Conservation (phyloP, 2,329 filamentous ascomycete genomes). For the Penicillium aurantiogriseum region DNA sequence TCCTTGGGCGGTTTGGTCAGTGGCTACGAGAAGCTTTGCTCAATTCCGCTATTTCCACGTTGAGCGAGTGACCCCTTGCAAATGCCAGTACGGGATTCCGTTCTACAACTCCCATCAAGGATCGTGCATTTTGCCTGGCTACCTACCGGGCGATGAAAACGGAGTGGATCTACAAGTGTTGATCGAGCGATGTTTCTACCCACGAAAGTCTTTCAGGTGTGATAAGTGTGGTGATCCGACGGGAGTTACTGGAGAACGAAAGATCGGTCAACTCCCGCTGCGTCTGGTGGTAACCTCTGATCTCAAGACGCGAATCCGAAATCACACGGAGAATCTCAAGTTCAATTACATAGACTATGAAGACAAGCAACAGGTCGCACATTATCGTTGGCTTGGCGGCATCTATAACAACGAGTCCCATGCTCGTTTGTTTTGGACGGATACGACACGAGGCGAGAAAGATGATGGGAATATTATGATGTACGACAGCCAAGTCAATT, state of each 20-base stretch:
- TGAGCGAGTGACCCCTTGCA: constrained; percentile 12
- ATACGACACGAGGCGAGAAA: constrained; percentile 28
- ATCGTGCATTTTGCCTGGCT: constrained; percentile 16
- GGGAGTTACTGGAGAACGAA: constrained; percentile 3
- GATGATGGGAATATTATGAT: constrained; percentile 22
- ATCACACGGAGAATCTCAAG: constrained; percentile 29
- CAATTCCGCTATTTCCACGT: constrained; percentile 29
- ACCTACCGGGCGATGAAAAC: constrained; percentile 7
- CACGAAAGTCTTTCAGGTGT: constrained; percentile 3
- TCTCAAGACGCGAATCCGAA: constrained; percentile 5
- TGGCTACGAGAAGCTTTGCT: constrained; percentile 24
- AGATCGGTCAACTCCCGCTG: constrained; percentile 27
- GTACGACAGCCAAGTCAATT: constrained; percentile 32
- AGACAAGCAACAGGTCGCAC: constrained; percentile 17
- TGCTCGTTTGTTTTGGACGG: constrained; percentile 35
- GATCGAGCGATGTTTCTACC: constrained; percentile 20
- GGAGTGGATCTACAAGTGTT: constrained; percentile 23
- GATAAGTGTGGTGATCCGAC: constrained; percentile 5
- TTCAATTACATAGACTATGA: constrained; percentile 25
- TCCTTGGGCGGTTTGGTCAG: constrained; percentile 25
- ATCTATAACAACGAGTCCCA: constrained; percentile 29
- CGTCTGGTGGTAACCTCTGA: constrained; percentile 31
- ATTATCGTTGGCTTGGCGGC: constrained; percentile 41
- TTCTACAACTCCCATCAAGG: constrained; percentile 7
- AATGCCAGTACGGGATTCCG: background rate